Evolutionary conservation across 2,329 filamentous ascomycete species (phyloP).

Genomic region (Claviceps spartinae): DNA sequence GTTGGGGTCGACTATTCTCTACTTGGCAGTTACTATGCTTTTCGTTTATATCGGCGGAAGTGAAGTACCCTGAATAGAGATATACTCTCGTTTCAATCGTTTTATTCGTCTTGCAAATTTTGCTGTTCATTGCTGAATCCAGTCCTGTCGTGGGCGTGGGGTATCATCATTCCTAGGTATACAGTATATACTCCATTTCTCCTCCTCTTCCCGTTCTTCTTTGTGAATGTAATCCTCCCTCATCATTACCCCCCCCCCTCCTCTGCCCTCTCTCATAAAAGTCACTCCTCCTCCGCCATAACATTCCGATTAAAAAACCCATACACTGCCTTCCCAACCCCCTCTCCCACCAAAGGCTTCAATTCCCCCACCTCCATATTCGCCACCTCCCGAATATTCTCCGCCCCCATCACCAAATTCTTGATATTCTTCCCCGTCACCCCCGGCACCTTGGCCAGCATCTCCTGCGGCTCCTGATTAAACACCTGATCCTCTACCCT

Average conservation of each 20-base stretch:
- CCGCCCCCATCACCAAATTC: slow-evolving; percentile 56
- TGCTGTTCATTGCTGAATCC: background rate
- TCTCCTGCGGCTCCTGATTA: slow-evolving; percentile 77
- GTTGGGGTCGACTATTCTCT: too few relatives aligned
- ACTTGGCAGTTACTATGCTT: too few relatives aligned
- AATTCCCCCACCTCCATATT: slow-evolving; percentile 72
- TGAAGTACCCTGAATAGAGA: background rate
- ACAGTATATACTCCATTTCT: slow-evolving; percentile 4
- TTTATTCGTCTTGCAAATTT: background rate
- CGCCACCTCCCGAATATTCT: slow-evolving; percentile 68
- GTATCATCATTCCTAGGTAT: background rate
- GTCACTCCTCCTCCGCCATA: slow-evolving; percentile 31
- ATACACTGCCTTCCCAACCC: slow-evolving; percentile 58
- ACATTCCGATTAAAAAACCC: slow-evolving; percentile 64
- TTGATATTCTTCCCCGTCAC: slow-evolving; percentile 68
- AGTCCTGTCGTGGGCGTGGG: too few relatives aligned
- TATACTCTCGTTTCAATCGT: slow-evolving; percentile 3
- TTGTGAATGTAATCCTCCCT: too few relatives aligned
- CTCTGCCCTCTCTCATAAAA: background rate
- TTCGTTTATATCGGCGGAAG: too few relatives aligned
- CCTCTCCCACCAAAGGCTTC: slow-evolving; percentile 59
- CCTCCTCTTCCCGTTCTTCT: background rate
- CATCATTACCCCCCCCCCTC: background rate
- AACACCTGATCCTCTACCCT: slow-evolving; percentile 57
- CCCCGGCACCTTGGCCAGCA: slow-evolving; percentile 74